Conservation (phyloP, 805 yeast species). For the Candida sithepensis region DNA sequence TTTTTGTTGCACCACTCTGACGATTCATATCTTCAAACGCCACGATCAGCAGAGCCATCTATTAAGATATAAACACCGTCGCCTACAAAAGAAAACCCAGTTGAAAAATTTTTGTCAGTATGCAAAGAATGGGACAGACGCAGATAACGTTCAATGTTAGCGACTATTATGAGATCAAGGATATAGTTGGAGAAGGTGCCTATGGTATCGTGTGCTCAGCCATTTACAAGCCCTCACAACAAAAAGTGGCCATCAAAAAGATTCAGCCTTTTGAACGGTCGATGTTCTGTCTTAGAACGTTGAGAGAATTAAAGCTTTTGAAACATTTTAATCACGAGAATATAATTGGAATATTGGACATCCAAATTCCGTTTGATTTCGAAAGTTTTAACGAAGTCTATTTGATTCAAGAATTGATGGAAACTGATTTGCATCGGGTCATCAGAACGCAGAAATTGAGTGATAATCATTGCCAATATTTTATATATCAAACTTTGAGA, state of each 20-base stretch:
- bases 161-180: constrained; percentile 79
- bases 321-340: constrained; percentile 93
- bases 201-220: constrained; percentile 94
- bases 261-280: constrained; percentile 89
- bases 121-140: constrained; percentile 19
- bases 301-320: constrained; percentile 83
- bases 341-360: constrained; percentile 83
- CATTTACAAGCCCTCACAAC: constrained; percentile 77
- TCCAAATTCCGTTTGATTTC: constrained; percentile 76
- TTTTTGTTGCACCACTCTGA: too few species aligned
- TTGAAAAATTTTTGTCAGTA: not conserved
- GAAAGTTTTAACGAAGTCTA: constrained; percentile 84
- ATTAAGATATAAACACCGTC: too few species aligned
- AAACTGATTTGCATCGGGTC: constrained; percentile 80
- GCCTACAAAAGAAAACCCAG: too few species aligned
- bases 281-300: constrained; percentile 83
- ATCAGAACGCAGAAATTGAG: constrained; percentile 76
- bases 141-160: constrained; percentile 72
- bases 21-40: too few species aligned
- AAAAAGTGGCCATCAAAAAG: constrained; percentile 92
- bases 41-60: too few species aligned
- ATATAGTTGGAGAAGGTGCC: constrained; percentile 93
- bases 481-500: constrained; percentile 84
- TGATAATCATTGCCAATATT: constrained; percentile 93
- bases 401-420: constrained; percentile 83